Base-by-base conservation (phyloP, 2,329 filamentous ascomycete genomes). In the Monilinia fructigena region DNA sequence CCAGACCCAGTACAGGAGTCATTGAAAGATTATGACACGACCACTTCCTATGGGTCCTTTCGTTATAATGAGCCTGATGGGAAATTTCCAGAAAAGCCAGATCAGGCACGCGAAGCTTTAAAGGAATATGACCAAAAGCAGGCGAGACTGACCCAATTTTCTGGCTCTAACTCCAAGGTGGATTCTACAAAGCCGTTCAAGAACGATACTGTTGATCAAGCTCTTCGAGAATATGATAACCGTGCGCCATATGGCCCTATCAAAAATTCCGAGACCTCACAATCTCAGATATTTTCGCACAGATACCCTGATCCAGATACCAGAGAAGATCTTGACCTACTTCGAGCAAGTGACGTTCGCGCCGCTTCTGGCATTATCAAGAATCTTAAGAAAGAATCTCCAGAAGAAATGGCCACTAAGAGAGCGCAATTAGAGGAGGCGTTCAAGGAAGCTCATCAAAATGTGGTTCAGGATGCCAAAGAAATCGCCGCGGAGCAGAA, bases 101-200 rank as follows among this genome's bases (percentile, higher is more conserved):
- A 73, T 62, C 76, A 74, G 1, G 73, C 74, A 4, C 77, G 76
- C 65, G 77, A 78, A 8, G 20, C 45, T 10, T 76, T 78, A 6
- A 77, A 68, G 50, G 67, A 67, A 18, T 68, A 67, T 47, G 67
- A 68, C 23, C 14, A 53, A 26, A 69, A 68, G 23, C 54, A 42
- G 35, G 52, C 45, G 35, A 52, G 26, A 14, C 40, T 58, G 14
- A 20, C 38, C 4, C 38, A 58, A 31, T 5, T 20, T 31, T 77
- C 42, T 28, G 20, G 42, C 28, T 23, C 56, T 4, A 20, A 59
- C 18, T 59, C 26, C 11, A 35, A 26, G n/a, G 40, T 16, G 28
- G 23, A 18, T 47, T 18, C 55, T 23, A 42, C 4, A n/a, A 66
- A 23, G 3, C 3, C 40, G 28, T n/a, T 28, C 4, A 28, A 45